Base-by-base conservation (phyloP, 768 basidiomycete species). In the Mycena kentingensis region DNA sequence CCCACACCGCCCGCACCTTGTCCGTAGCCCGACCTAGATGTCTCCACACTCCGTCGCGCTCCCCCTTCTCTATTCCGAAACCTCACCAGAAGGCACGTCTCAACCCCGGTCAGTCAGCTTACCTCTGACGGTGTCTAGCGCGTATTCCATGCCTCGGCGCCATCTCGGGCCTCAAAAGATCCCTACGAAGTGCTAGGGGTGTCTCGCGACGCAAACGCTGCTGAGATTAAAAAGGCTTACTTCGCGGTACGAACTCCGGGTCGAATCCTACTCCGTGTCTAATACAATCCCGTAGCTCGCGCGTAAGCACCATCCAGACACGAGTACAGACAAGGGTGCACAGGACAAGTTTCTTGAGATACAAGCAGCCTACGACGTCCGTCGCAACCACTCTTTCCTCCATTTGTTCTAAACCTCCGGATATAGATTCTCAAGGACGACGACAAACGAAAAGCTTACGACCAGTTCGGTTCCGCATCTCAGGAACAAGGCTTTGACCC, bases 171-270 rank as follows among this genome's bases (percentile, higher is more conserved):
- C 7, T 67, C 80, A 16, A 95, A 90, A 70, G 87, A 92, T 67
- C 97, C 97, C 2, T 99, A 99, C 70, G 71, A 87, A 26, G 87
- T 92, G n/a, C 73, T 99, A 10, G 96, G 97, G 22, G 87, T 98
- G 7, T 79, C 79, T 62, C 84, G 84, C 61, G 92, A 93, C 69
- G 90, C 96, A 39, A 77, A 84, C 19, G 68, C 84, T 24, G 82
- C 87, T 19, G 93, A 98, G 60, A 98, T 99, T 64, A 99, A 99
- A 83, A 98, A 98, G 74, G 81, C 82, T 2, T 99, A 99, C 72
- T 99, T 98, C 71, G 79, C 90, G 66, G 96, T 97, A 68, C 64
- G 90, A 70, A 55, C 62, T 55, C 51, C 46, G 24, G 42, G 25
- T 49, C 32, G 6, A 24, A 25, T 52, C 32, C 46, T 25, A 32